Base-by-base conservation (phyloP, 257 asterid species). In the Ocimum tenuiflorum region DNA sequence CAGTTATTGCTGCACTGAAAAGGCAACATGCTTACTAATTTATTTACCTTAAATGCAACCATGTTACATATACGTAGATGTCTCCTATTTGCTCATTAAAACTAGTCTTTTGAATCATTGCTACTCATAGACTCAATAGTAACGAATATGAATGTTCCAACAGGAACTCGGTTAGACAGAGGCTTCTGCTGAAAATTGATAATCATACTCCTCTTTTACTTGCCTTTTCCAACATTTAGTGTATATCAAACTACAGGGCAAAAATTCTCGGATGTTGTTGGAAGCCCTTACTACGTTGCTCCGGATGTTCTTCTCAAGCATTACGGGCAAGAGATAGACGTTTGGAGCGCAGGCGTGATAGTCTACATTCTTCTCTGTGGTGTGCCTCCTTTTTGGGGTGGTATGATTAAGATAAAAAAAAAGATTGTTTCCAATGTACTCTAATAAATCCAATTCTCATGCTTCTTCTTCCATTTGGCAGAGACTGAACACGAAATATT, bases 341-440 rank as follows among this genome's bases (percentile, higher is more conserved):
- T 86, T 1, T 86, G 94, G 94, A 86, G 94, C 19, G 94, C 89
- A 0, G 94, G 94, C 13, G 88, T 86, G n/a, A 83, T 86, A 6
- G 50, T 83, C 8, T 86, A 83, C 43, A 81, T 86, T 76, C 87
- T 86, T 71, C 83, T 86, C 0, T 65, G 71, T 17, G 94, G 94
- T 2, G 88, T 83, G 50, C 94, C 89, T 53, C 94, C 89, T 2
- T 83, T 86, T 80, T 86, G 89, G 89, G 94, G 87, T 39, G 89
- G 94, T 83, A 74, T 77, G 88, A 27, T 4, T 2, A n/a, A n/a
- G n/a, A n/a, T n/a, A n/a, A n/a, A n/a, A n/a, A 27, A 4, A 2
- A 27, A 27, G 31, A n/a, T 15, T 13, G 0, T 18, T 9, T 17
- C 41, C 11, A 24, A 11, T 48, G 39, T 33, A 24, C 58, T n/a